Evolutionary conservation across 768 basidiomycete species (phyloP).

Genomic region (Trametes meyenii): DNA sequence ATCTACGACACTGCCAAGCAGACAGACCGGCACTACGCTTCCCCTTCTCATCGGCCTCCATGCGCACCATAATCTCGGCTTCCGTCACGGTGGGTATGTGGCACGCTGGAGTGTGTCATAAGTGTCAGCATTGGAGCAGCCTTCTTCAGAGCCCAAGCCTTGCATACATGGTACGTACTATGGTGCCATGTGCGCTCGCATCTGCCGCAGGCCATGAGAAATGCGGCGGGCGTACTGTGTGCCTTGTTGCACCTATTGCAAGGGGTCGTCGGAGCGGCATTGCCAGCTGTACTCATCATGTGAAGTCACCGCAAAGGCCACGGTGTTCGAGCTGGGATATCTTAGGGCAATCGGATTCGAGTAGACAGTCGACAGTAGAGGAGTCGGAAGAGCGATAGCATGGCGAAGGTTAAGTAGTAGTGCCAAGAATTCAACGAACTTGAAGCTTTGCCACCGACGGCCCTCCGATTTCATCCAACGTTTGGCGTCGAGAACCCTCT

Average conservation of each 20-base stretch:
- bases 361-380: background rate
- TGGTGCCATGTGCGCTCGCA: constrained; percentile 27
- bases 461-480: no score
- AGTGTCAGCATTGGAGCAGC: background rate
- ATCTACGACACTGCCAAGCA: constrained; percentile 20
- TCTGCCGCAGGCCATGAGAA: constrained; percentile 20
- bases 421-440: no score
- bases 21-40: constrained; percentile 9
- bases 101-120: constrained; percentile 9
- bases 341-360: background rate
- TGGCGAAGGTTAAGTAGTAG: no score
- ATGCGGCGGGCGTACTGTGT: constrained; percentile 14
- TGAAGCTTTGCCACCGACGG: no score
- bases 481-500: no score
- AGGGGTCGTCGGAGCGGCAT: background rate
- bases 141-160: background rate
- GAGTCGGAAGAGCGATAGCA: no score
- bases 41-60: constrained; percentile 14
- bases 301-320: background rate
- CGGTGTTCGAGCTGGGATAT: background rate
- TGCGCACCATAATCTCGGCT: constrained; percentile 15
- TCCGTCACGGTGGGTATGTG: constrained; percentile 24
- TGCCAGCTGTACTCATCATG: background rate
- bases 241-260: constrained; percentile 20
- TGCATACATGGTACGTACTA: constrained; percentile 8